Base-by-base conservation (phyloP, 2,329 filamentous ascomycete species). In the Xylaria sp. region DNA sequence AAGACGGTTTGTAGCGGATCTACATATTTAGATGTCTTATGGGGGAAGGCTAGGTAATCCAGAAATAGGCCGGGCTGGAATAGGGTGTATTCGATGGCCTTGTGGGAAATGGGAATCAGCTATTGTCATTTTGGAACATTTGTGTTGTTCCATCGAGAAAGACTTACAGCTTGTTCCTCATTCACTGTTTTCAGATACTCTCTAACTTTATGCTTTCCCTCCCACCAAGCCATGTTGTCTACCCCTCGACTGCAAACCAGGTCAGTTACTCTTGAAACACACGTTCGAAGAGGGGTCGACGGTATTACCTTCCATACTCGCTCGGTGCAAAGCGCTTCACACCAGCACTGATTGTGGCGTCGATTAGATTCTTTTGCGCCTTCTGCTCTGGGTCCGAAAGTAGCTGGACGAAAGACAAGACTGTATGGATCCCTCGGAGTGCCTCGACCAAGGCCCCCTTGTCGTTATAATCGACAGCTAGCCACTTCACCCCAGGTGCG, bases 291-390 rank as follows among this genome's bases (percentile, higher is more conserved):
- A 25, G 29, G 1, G n/a, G 23, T 6, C 10, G 16, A 48, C 57
- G 27, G n/a, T 55, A 10, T 10, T 60, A 71, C 83, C 78, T 78
- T 25, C 75, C 79, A 70, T 85, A 92, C 71, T 92, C 90, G 42
- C 86, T 87, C 1, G 89, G 88, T 0, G 90, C 83, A 75, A 89
- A 90, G 6, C 88, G 83, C 71, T 85, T 85, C 5, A 91, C 88
- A 0, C 88, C 87, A 1, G 88, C 88, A 2, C 81, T 79, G 47
- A 89, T 81, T 6, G 87, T 83, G 0, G 88, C 89, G 65, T 91
- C 86, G 60, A 91, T 86, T 55, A 91, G 78, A 37, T 83, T 83
- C 68, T 81, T 83, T 73, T 91, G 88, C 0, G 84, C 76, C n/a
- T 76, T 75, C 37, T 81, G 71, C 0, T 73, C 71, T 5, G 73